Percentiles rank a stretch among this genome's conserved stretches.
Evolutionary conservation across 2,329 filamentous ascomycete species (phyloP).

Genomic region (Fusarium vanettenii): DNA sequence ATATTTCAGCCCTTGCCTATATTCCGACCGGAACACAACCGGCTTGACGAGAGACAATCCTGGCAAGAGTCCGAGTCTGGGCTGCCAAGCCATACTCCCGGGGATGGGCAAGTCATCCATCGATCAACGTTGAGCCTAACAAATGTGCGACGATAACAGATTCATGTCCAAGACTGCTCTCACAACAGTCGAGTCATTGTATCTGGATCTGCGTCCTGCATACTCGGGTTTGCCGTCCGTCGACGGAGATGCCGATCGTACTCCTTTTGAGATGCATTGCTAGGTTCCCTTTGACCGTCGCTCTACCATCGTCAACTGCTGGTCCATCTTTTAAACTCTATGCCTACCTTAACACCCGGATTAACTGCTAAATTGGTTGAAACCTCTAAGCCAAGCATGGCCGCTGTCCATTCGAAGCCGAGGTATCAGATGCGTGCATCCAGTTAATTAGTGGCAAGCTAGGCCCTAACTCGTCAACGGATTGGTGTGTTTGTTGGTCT

Average conservation of each 20-base stretch:
- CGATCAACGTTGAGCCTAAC: slow-evolving; percentile 22
- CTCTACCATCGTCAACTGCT: neutral
- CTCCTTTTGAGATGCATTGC: neutral
- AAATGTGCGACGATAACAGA: slow-evolving; percentile 8
- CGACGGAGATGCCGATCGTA: neutral
- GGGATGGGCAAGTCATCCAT: slow-evolving; percentile 9
- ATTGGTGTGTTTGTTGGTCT: neutral
- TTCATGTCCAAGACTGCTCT: slow-evolving; percentile 5
- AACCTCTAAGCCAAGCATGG: neutral
- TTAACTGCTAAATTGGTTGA: neutral
- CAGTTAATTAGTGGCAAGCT: neutral
- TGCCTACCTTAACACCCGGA: neutral
- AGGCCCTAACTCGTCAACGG: neutral
- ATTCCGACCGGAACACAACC: slow-evolving; percentile 31
- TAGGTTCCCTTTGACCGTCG: neutral
- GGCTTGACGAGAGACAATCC: slow-evolving; percentile 18
- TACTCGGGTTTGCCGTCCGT: neutral
- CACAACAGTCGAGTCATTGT: neutral
- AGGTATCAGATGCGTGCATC: slow-evolving; percentile 5
- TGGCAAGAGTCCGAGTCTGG: slow-evolving; percentile 9
- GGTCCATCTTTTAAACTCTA: slow-evolving; percentile 6
- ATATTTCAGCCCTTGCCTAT: slow-evolving; percentile 9
- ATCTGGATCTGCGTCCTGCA: neutral
- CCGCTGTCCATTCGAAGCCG: neutral
- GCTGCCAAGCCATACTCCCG: slow-evolving; percentile 19